Base-by-base conservation (phyloP, 305 asterid genomes). In the Fraxinus sp. region DNA sequence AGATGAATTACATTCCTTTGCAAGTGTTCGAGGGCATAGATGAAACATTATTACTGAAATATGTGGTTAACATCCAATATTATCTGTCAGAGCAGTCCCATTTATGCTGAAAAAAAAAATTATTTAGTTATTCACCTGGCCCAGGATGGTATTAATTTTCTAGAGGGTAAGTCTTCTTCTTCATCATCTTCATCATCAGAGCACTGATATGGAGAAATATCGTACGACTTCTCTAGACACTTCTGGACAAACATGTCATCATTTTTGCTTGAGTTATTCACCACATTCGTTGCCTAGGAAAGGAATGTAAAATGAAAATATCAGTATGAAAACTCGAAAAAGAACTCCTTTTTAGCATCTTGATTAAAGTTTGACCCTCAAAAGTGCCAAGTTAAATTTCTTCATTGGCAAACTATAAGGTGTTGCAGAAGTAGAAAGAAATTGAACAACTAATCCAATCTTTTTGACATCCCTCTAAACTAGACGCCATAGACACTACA, bases 151-250 rank as follows among this genome's bases (percentile, higher is more conserved):
- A 94, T 77, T 78, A 33, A 84, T 91, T 97, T 97, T 86, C 87
- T 87, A 79, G 90, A 79, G 74, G 89, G 90, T 82, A 88, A 83
- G 80, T 90, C 95, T 13, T 88, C 91, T 39, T 91, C 97, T 57
- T 39, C 46, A 4, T 91, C 97, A 57, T 90, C 97, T 66, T 96
- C 99, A 59, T 90, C 97, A 78, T 96, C 98, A 9, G 99, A 92
- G 87, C 97, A 90, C 82, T 89, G 95, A 85, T 94, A 97, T 41
- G 99, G 99, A 83, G 99, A 97, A 86, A 94, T 94, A 62, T 94
- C 97, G 79, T 97, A 97, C 71, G 98, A 93, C 82, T 84, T 89
- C 84, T 85, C 97, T 84, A 9, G 81, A 74, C 82, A 84, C 44
- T 79, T 88, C 81, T 77, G 84, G 88, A 76, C 78, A 80, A 86